Evolutionary conservation across 2,329 filamentous ascomycete genomes (phyloP).

Genomic region (Cladosporium sphaerospermum): DNA sequence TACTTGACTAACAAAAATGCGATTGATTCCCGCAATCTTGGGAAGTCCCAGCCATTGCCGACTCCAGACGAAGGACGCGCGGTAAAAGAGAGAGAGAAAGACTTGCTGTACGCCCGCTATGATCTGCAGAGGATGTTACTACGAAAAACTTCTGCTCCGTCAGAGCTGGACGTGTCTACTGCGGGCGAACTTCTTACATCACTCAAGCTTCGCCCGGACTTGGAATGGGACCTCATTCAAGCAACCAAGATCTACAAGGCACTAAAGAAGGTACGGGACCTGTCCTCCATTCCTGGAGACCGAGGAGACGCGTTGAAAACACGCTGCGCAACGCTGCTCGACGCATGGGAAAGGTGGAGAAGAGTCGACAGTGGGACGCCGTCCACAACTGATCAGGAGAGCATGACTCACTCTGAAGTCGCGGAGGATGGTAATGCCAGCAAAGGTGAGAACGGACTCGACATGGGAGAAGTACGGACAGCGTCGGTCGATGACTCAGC

Average conservation of each 20-base stretch:
- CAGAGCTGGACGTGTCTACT: constrained; percentile 1
- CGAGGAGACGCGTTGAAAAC: neutral
- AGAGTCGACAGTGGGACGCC: constrained; percentile 1
- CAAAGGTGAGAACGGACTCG: constrained; percentile 1
- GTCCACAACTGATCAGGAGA: neutral
- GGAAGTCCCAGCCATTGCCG: neutral
- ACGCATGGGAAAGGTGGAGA: neutral
- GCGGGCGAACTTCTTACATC: constrained; percentile 1
- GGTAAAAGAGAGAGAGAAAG: constrained; percentile 3
- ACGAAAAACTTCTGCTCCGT: neutral
- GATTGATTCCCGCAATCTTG: neutral
- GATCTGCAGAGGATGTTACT: neutral
- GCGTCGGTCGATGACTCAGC: neutral
- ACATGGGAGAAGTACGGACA: neutral
- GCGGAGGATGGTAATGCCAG: neutral
- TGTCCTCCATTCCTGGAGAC: neutral
- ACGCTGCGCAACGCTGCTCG: neutral
- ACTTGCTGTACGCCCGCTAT: neutral
- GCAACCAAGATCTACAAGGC: constrained; percentile 2
- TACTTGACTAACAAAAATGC: constrained; percentile 3
- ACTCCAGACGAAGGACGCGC: neutral
- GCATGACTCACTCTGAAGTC: constrained; percentile 1
- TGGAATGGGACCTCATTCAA: neutral
- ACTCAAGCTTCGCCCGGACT: neutral
- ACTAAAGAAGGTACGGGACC: neutral